Percentiles rank a stretch among this genome's conserved stretches.
Evolutionary conservation across 228 moss, liverwort and hornwort species (phyloP).

Genomic region (Sphagnum magellanicum): DNA sequence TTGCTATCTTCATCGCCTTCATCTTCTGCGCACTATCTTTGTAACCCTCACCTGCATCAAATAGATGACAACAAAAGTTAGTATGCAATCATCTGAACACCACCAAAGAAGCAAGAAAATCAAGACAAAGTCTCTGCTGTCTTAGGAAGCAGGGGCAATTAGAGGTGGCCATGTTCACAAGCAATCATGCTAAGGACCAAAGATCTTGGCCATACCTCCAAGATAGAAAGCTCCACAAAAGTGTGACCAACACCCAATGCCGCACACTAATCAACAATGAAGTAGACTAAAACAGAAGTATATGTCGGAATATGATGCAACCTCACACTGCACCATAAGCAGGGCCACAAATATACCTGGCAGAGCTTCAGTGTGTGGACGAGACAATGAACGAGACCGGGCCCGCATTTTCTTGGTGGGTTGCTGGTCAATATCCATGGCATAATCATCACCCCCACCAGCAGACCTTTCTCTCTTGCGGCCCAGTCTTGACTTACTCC

Average conservation of each 20-base stretch:
- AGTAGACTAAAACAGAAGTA: too few species aligned
- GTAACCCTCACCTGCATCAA: slow-evolving; percentile 67
- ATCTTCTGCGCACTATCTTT: slow-evolving; percentile 89
- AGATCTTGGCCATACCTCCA: too few species aligned
- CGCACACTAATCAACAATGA: too few species aligned
- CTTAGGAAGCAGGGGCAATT: too few species aligned
- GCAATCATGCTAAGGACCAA: too few species aligned
- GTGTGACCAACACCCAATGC: too few species aligned
- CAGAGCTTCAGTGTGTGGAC: slow-evolving; percentile 72
- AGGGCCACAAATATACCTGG: slow-evolving; percentile 32
- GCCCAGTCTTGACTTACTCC: slow-evolving; percentile 68
- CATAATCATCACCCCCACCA: slow-evolving; percentile 44
- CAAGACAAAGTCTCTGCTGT: too few species aligned
- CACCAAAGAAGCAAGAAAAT: too few species aligned
- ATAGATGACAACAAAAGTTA: background rate
- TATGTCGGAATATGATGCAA: too few species aligned
- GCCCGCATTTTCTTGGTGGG: slow-evolving; percentile 65
- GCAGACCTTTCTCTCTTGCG: slow-evolving; percentile 87
- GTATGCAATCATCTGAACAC: background rate
- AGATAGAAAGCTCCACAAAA: too few species aligned
- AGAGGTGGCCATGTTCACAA: too few species aligned
- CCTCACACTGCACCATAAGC: background rate
- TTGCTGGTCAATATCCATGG: slow-evolving; percentile 85
- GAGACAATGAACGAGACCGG: slow-evolving; percentile 70
- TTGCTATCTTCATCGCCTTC: slow-evolving; percentile 87